Evolutionary conservation across 1,139 yeast genomes (phyloP), one percentile per base, ranked within the genome.

Genomic region (Protomyces macrosporus): DNA sequence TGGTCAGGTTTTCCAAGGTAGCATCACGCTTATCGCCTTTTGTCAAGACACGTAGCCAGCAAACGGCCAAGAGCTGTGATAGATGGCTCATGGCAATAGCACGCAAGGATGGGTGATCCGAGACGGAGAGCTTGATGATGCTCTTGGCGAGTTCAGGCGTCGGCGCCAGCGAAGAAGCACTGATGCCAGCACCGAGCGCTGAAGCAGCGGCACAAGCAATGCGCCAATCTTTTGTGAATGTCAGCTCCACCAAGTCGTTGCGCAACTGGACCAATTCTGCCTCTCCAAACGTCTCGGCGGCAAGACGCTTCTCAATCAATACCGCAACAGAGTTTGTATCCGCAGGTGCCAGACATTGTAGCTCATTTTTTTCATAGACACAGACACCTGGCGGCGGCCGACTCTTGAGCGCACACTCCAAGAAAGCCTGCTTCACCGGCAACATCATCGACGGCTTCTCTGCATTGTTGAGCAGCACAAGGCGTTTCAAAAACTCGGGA

Each of bases 101-200:
- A 0, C 91, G 81, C 53, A 89, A 78, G 2, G 82, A 77, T 0
- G 97, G 97, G 73, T 90, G 97, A 45, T 84, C 84, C 32, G 82
- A 80, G n/a, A 82, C 75, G 0, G 89, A 82, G 53, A 82, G 82
- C 12, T 78, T 76, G 12, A 83, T 78, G 55, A 90, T 77, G 6
- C 82, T 71, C 37, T 75, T 74, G 16, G 87, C 72, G 0, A 82
- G 78, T 0, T 77, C 77, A 3, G 76, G 71, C n/a, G 67, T 51
- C 6, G 60, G 55, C 53, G 78, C 78, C 37, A 83, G 74, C 66
- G 86, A 89, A 16, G 54, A 55, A 9, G 59, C 39, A 6, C 54
- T 55, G 53, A 81, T 73, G 68, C 82, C 84, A 1, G 81, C 75
- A 1, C 82, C 77, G 61, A 88, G 74, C 35, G 87, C 74, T 7